These are phyloP conservation scores for Panaeolus papilionaceus DNA, from an alignment of 768 basidiomycete genomes.

Conservation along the genomic window DNA sequence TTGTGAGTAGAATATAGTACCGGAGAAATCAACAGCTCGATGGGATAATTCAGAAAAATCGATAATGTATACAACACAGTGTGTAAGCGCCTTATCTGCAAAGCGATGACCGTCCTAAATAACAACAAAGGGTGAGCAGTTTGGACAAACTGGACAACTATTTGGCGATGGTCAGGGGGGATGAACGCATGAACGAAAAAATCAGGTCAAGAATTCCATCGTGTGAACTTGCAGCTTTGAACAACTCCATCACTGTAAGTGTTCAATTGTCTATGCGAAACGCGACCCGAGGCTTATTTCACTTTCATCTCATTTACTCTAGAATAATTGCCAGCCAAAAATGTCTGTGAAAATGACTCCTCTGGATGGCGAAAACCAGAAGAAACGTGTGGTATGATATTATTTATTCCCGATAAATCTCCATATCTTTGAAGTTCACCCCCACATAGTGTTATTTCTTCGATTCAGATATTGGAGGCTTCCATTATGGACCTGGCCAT, in stretches of 20 bases:
- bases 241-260: slow-evolving; percentile 14
- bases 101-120: background rate
- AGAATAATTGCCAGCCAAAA: slow-evolving; percentile 23
- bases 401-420: slow-evolving; percentile 23
- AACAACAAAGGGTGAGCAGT: background rate
- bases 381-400: slow-evolving; percentile 85
- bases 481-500: slow-evolving; percentile 98
- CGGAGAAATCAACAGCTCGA: background rate
- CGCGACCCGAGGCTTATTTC: slow-evolving; percentile 15
- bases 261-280: background rate
- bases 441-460: slow-evolving; percentile 92
- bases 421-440: slow-evolving; percentile 20
- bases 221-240: slow-evolving; percentile 8
- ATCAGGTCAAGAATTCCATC: background rate
- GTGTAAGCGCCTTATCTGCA: background rate
- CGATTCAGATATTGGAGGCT: slow-evolving; percentile 98
- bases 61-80: background rate
- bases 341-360: slow-evolving; percentile 63
- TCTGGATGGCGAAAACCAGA: slow-evolving; percentile 73
- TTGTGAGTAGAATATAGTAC: background rate
- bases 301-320: slow-evolving; percentile 26
- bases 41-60: background rate
- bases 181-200: slow-evolving; percentile 6
- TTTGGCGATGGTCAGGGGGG: slow-evolving; percentile 2
- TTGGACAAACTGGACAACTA: background rate